Percentiles rank a stretch among this genome's conserved stretches.
These are phyloP conservation scores for Calonectria hongkongensis DNA, from an alignment of 2,329 filamentous ascomycete species.

Conservation along the genomic window DNA sequence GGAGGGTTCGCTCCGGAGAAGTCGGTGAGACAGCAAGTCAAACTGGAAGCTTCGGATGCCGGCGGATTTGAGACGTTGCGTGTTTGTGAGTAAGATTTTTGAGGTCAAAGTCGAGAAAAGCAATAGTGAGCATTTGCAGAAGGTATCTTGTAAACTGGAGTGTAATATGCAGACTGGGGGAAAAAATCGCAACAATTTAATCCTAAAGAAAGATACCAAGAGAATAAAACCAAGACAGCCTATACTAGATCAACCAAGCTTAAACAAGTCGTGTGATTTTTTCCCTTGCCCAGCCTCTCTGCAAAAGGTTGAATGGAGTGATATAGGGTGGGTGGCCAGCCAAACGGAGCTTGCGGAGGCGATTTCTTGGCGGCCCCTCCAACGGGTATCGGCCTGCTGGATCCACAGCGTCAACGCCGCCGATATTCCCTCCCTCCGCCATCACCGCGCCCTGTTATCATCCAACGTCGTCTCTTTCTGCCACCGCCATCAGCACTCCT, in stretches of 20 bases:
- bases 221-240: background rate
- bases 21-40: background rate
- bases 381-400: constrained; percentile 31
- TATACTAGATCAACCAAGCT: background rate
- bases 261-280: constrained; percentile 3
- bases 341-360: constrained; percentile 33
- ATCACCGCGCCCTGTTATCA: background rate
- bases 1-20: constrained; percentile 8
- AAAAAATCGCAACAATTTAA: too few relatives aligned
- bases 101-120: background rate
- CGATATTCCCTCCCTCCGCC: constrained; percentile 38
- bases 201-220: too few relatives aligned
- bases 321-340: constrained; percentile 30
- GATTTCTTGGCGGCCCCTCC: constrained; percentile 34
- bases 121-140: too few relatives aligned
- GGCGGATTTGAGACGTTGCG: background rate
- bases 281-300: background rate
- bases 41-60: constrained; percentile 12
- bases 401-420: constrained; percentile 18
- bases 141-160: too few relatives aligned
- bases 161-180: too few relatives aligned
- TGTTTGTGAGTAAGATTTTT: background rate
- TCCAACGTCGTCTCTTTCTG: constrained; percentile 11
- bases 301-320: constrained; percentile 10
- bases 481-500: constrained; percentile 12